Percentiles rank a stretch among this genome's conserved stretches.
Evolutionary conservation across 371 early-diverging fungal genomes (phyloP).

Genomic region (Apophysomyces sp.): DNA sequence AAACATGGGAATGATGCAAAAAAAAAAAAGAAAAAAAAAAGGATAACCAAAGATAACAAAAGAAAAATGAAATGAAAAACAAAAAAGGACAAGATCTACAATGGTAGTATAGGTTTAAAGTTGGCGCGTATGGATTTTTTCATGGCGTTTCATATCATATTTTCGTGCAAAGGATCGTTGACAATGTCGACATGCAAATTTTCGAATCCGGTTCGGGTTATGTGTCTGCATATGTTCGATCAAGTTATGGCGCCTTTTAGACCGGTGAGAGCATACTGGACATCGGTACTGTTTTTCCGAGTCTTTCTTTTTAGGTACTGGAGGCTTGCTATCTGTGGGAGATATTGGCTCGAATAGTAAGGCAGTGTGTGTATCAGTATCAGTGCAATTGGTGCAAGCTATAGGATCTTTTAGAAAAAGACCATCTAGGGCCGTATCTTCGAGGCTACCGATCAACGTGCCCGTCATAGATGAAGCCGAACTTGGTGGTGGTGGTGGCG

Average conservation of each 20-base stretch:
- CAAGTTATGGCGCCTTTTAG: conserved; percentile 32
- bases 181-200: conserved; percentile 21
- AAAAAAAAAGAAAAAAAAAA: background rate
- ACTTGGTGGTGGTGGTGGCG: background rate
- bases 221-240: conserved; percentile 33
- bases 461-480: background rate
- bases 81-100: background rate
- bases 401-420: background rate
- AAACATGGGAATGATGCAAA: background rate
- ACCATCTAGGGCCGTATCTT: background rate
- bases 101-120: background rate
- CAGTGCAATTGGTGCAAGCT: background rate
- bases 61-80: background rate
- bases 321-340: background rate
- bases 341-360: background rate
- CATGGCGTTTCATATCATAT: conserved; percentile 38
- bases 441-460: background rate
- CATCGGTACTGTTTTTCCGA: background rate
- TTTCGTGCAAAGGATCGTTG: conserved; percentile 29
- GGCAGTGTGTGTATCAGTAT: background rate
- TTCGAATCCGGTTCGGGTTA: conserved; percentile 24
- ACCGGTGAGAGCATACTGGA: conserved; percentile 11
- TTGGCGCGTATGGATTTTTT: conserved; percentile 24
- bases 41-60: background rate
- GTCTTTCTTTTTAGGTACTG: background rate